A percentile compares a stretch with the other conserved stretches of the same genome.
Conservation (phyloP, 805 yeast genomes). For the Scheffersomyces stipitis region DNA sequence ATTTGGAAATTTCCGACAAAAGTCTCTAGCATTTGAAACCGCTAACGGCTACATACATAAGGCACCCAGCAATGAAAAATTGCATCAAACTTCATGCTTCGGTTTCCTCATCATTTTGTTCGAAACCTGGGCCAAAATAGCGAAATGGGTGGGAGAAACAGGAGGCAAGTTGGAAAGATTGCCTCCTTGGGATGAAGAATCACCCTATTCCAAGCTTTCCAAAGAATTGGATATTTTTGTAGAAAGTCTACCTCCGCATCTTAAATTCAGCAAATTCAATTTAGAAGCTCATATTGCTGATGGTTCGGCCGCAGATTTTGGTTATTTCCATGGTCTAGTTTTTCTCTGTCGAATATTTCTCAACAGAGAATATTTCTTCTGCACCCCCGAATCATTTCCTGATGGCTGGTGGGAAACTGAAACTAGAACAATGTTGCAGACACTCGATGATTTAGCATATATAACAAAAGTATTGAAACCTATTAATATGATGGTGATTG, state of each 20-base stretch:
- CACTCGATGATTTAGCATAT: conserved; percentile 21
- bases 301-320: conserved; percentile 31
- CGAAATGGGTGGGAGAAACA: conserved; percentile 39
- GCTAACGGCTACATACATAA: conserved; percentile 10
- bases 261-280: conserved; percentile 22
- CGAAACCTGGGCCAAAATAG: conserved; percentile 38
- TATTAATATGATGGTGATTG: conserved; percentile 27
- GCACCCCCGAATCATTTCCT: conserved; percentile 28
- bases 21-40: conserved; percentile 13
- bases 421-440: conserved; percentile 16
- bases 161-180: conserved; percentile 27
- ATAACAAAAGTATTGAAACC: conserved; percentile 20
- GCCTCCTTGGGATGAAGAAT: conserved; percentile 28
- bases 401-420: conserved; percentile 27
- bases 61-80: not conserved
- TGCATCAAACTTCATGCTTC: conserved; percentile 15
- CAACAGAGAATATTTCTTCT: conserved; percentile 35
- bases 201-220: conserved; percentile 25
- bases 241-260: conserved; percentile 21
- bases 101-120: conserved; percentile 31
- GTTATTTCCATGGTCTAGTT: conserved; percentile 32
- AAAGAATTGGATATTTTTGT: conserved; percentile 21
- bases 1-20: conserved; percentile 20
- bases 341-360: conserved; percentile 33
- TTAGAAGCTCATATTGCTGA: conserved; percentile 26